phyloP scores from a whole-genome alignment of 1,284 basidiomycete species.

The Cerrena zonata region DNA sequence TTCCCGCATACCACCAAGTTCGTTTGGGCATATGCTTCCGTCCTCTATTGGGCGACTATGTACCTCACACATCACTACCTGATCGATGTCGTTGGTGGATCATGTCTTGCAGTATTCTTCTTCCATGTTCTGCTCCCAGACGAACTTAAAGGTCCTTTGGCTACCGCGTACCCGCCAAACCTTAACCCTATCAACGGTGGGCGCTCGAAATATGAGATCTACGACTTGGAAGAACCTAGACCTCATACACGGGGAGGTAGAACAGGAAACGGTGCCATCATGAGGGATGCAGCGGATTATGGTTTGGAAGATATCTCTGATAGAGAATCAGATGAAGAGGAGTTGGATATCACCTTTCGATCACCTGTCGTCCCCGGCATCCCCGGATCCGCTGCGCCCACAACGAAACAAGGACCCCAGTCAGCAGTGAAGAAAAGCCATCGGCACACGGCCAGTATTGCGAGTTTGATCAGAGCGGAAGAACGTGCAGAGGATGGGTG shows the following conservation, averaged over 20 bases:
- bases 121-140: constrained; percentile 89
- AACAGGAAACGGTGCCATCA: constrained; percentile 26
- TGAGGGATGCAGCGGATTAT: constrained; percentile 44
- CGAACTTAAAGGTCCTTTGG: constrained; percentile 60
- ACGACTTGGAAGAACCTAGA: constrained; percentile 55
- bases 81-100: constrained; percentile 92
- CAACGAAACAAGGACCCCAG: constrained; percentile 25
- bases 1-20: constrained; percentile 71
- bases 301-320: constrained; percentile 53
- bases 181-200: constrained; percentile 22
- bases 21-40: constrained; percentile 82
- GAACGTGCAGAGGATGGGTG: constrained; percentile 72
- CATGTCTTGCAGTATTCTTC: constrained; percentile 79
- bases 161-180: constrained; percentile 42
- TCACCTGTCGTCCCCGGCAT: constrained; percentile 47
- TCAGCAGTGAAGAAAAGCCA: constrained; percentile 42
- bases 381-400: constrained; percentile 32
- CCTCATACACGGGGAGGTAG: constrained; percentile 23
- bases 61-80: constrained; percentile 97
- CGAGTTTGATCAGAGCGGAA: constrained; percentile 68
- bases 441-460: constrained; percentile 74
- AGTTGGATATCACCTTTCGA: constrained; percentile 63
- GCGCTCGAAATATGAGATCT: constrained; percentile 65
- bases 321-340: constrained; percentile 51
- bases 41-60: constrained; percentile 98